A percentile compares a stretch with the other conserved stretches of the same genome.
phyloP scores from a whole-genome alignment of 2,329 filamentous ascomycete species.

The Chalara sp. region DNA sequence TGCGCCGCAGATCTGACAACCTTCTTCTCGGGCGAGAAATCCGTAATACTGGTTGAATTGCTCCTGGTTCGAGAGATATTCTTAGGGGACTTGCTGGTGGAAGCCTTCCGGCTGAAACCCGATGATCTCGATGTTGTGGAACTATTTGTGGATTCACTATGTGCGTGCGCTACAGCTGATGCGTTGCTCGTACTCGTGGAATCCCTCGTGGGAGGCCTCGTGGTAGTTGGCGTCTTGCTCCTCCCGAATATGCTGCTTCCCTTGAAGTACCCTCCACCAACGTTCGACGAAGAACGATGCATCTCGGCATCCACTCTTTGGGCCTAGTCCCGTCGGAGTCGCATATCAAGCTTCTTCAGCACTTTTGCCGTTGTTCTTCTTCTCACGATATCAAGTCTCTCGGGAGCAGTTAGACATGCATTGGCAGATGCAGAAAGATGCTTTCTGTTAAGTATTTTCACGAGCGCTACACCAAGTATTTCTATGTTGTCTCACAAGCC shows the following conservation, averaged over 20 bases:
- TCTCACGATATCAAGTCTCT: too few relatives aligned
- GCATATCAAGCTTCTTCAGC: too few relatives aligned
- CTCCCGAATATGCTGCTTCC: slow-evolving; percentile 16
- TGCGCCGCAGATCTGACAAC: neutral
- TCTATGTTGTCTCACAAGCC: too few relatives aligned
- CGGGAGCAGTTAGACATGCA: too few relatives aligned
- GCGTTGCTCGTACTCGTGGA: too few relatives aligned
- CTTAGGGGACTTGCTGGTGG: slow-evolving; percentile 33
- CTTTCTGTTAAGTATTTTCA: too few relatives aligned
- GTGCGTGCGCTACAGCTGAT: neutral
- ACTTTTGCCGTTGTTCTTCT: too few relatives aligned
- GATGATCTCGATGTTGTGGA: slow-evolving; percentile 31
- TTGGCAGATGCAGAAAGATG: too few relatives aligned
- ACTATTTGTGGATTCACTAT: slow-evolving; percentile 15
- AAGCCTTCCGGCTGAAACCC: slow-evolving; percentile 47
- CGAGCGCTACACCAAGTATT: too few relatives aligned
- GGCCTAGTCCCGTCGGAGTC: too few relatives aligned
- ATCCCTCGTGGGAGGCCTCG: slow-evolving; percentile 3
- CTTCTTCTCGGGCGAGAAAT: neutral
- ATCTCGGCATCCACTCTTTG: neutral
- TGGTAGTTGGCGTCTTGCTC: slow-evolving; percentile 20
- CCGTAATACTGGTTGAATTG: slow-evolving; percentile 27
- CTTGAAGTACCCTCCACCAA: slow-evolving; percentile 12
- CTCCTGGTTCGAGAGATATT: slow-evolving; percentile 32
- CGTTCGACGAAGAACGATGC: slow-evolving; percentile 9